These are phyloP conservation scores for Sclerotinia glacialis DNA, from an alignment of 2,329 filamentous ascomycete genomes.

Conservation along the genomic window DNA sequence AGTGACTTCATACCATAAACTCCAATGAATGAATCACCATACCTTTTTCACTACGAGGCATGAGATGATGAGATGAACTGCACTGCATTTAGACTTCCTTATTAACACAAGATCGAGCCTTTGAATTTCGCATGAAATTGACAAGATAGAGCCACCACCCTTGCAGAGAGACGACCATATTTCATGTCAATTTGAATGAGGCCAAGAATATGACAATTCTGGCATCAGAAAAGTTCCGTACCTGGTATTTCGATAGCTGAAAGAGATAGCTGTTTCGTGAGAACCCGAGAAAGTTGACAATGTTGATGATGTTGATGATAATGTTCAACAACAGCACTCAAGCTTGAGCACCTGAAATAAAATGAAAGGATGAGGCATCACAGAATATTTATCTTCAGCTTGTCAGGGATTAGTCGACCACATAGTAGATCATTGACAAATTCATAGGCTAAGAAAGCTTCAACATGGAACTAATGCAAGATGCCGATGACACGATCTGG, in stretches of 20 bases:
- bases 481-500: conserved; percentile 12
- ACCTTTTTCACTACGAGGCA: not conserved
- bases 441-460: conserved; percentile 12
- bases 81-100: not conserved
- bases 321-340: no score
- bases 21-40: not conserved
- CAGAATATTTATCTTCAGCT: not conserved
- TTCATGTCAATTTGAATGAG: not conserved
- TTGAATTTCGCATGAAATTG: not conserved
- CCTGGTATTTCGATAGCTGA: no score
- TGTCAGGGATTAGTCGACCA: not conserved
- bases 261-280: no score
- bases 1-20: not conserved
- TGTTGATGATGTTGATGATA: no score
- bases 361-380: not conserved
- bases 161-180: not conserved
- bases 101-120: not conserved
- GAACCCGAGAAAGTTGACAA: no score
- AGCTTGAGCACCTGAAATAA: not conserved
- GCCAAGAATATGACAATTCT: not conserved
- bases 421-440: not conserved
- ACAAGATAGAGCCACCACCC: not conserved
- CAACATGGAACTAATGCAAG: conserved; percentile 17
- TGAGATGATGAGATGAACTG: not conserved
- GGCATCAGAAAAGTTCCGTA: no score